Evolutionary conservation across 2,329 filamentous ascomycete genomes (phyloP).

Genomic region (Cladosporium sp.): DNA sequence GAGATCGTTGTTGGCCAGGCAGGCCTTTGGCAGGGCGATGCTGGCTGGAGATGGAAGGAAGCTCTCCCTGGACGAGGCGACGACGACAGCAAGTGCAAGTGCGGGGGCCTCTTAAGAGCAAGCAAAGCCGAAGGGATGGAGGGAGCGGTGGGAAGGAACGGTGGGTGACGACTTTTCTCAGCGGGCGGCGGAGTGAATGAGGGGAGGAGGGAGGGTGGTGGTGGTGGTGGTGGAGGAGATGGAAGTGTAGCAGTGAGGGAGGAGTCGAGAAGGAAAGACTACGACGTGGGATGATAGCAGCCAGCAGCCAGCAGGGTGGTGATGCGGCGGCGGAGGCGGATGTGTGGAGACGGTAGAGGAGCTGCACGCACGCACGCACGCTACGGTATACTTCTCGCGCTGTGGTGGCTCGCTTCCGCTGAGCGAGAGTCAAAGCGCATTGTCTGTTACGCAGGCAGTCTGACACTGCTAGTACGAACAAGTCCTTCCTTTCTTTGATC

Average conservation of each 20-base stretch:
- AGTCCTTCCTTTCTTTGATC: neutral
- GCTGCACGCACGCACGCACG: neutral
- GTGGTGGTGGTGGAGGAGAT: neutral
- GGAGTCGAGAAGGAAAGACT: neutral
- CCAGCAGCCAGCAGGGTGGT: neutral
- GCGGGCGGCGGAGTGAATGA: constrained; percentile 9
- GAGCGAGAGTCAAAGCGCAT: neutral
- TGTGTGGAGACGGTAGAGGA: constrained; percentile 12
- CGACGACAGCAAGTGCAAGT: neutral
- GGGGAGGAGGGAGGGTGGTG: neutral
- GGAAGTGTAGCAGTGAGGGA: neutral
- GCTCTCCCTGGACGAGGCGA: constrained; percentile 4
- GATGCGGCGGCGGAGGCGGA: constrained; percentile 5
- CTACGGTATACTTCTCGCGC: neutral
- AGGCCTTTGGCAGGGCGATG: constrained; percentile 13
- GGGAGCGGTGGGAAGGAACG: constrained; percentile 11
- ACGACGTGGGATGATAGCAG: constrained; percentile 1
- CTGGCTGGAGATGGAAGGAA: constrained; percentile 8
- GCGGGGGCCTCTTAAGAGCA: constrained; percentile 7
- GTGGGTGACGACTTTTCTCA: neutral
- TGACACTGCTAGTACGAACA: neutral
- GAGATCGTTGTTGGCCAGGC: constrained; percentile 19
- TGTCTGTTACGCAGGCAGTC: neutral
- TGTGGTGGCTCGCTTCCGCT: neutral
- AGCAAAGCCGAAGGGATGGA: constrained; percentile 15